phyloP scores from a whole-genome alignment of 352 stramenopile species.

The Nothophytophthora sp. region DNA sequence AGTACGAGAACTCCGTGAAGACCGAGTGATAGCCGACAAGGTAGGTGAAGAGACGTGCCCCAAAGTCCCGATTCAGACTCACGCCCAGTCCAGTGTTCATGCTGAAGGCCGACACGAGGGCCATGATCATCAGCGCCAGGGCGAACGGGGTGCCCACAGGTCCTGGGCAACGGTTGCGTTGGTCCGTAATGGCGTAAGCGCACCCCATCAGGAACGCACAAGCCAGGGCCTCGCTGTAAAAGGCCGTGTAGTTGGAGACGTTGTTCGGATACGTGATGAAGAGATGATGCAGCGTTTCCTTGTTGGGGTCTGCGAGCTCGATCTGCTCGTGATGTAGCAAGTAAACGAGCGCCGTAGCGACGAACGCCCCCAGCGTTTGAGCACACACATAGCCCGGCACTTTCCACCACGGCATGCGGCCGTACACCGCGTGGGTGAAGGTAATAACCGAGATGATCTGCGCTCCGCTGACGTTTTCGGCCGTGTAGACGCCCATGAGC shows the following conservation, averaged over 20 bases:
- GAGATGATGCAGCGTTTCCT: background rate
- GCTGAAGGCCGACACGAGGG: conserved; percentile 31
- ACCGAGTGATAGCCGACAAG: conserved; percentile 40
- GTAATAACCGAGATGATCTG: conserved; percentile 51
- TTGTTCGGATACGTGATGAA: conserved; percentile 12
- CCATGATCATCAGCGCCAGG: conserved; percentile 26
- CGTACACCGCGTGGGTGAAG: conserved; percentile 33
- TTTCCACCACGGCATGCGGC: conserved; percentile 37
- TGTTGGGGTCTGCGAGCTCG: conserved; percentile 3
- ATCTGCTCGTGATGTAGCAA: conserved; percentile 8
- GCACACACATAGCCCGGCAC: conserved; percentile 27
- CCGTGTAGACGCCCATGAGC: conserved; percentile 39
- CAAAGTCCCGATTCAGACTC: conserved; percentile 40
- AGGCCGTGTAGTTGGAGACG: conserved; percentile 8
- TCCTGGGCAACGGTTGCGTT: conserved; percentile 17
- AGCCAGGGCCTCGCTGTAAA: conserved; percentile 19
- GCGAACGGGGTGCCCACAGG: conserved; percentile 14
- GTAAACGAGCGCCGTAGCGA: conserved; percentile 10
- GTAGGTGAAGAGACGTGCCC: conserved; percentile 31
- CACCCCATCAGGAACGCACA: conserved; percentile 16
- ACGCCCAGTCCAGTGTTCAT: conserved; percentile 37
- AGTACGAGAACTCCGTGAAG: conserved; percentile 36
- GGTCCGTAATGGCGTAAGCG: conserved; percentile 27
- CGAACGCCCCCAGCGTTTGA: conserved; percentile 36
- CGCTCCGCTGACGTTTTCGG: conserved; percentile 34